Percentiles rank a stretch among this genome's conserved stretches.
Conservation (phyloP, 2,329 filamentous ascomycete genomes). For the Penicillium sp. region DNA sequence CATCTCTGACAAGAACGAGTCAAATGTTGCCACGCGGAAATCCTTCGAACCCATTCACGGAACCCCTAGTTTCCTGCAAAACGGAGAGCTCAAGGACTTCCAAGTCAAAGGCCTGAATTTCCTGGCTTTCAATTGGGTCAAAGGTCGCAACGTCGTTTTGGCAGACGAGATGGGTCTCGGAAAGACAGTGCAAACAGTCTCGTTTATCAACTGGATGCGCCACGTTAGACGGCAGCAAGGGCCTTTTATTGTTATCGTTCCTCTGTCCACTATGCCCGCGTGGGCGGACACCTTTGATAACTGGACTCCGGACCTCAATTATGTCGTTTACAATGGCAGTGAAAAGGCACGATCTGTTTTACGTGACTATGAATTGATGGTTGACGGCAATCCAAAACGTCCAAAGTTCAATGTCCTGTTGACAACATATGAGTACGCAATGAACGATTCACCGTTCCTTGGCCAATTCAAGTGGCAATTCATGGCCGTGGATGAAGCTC, state of each 20-base stretch:
- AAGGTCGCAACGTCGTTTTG: slow-evolving; percentile 90
- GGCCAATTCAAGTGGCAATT: slow-evolving; percentile 96
- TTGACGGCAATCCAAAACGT: slow-evolving; percentile 80
- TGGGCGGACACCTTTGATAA: slow-evolving; percentile 98
- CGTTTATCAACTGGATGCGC: slow-evolving; percentile 94
- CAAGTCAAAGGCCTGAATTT: slow-evolving; percentile 95
- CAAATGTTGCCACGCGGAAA: slow-evolving; percentile 69
- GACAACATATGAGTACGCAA: slow-evolving; percentile 95
- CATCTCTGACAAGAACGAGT: slow-evolving; percentile 72
- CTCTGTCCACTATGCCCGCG: slow-evolving; percentile 91
- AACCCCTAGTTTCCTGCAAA: slow-evolving; percentile 80
- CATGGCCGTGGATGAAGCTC: slow-evolving; percentile 91
- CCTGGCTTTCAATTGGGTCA: slow-evolving; percentile 91
- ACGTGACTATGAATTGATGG: slow-evolving; percentile 80
- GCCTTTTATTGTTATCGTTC: slow-evolving; percentile 94
- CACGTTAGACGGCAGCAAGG: slow-evolving; percentile 87
- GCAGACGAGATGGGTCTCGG: slow-evolving; percentile 98
- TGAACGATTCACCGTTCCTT: slow-evolving; percentile 78
- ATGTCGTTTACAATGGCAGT: slow-evolving; percentile 92
- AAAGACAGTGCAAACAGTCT: slow-evolving; percentile 95
- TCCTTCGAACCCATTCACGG: slow-evolving; percentile 68
- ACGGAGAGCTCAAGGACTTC: slow-evolving; percentile 83
- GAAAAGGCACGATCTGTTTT: slow-evolving; percentile 82
- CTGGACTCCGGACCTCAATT: slow-evolving; percentile 95
- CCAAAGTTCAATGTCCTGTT: slow-evolving; percentile 97